A percentile compares a stretch with the other conserved stretches of the same genome.
Conservation (phyloP, 805 yeast species). For the Blastobotrys mokoenaii region DNA sequence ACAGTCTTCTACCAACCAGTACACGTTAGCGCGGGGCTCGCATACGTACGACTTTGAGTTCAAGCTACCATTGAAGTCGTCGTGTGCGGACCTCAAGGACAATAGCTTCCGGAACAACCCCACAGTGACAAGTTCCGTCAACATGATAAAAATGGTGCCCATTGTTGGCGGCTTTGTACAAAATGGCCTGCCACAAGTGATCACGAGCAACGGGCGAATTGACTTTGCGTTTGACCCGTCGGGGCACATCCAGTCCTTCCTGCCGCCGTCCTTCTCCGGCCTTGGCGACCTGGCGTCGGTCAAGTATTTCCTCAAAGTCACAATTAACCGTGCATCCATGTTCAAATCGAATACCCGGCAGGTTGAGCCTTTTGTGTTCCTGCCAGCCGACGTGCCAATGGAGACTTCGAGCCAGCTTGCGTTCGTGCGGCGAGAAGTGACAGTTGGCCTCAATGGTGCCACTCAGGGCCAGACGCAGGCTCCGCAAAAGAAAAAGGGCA, state of each 20-base stretch:
- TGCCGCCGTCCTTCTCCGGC: constrained; percentile 30
- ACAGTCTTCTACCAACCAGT: constrained; percentile 16
- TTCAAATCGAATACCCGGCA: constrained; percentile 41
- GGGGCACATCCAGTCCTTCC: constrained; percentile 15
- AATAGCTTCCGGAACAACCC: neutral
- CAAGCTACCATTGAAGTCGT: constrained; percentile 25
- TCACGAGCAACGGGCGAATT: constrained; percentile 8
- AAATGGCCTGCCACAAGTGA: neutral
- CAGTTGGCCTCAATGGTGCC: constrained; percentile 10
- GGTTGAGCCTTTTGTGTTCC: constrained; percentile 42
- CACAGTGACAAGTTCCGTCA: neutral
- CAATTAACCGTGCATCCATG: constrained; percentile 46
- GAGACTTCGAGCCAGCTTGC: constrained; percentile 24
- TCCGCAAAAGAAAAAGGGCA: constrained; percentile 10
- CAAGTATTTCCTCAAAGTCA: constrained; percentile 51
- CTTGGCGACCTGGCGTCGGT: constrained; percentile 24
- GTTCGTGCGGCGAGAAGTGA: constrained; percentile 33
- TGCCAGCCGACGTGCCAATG: constrained; percentile 33
- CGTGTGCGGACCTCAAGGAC: constrained; percentile 7
- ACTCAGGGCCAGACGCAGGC: constrained; percentile 3
- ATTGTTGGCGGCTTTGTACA: neutral
- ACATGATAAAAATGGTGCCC: neutral
- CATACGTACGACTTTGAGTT: constrained; percentile 30
- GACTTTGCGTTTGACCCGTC: constrained; percentile 12
- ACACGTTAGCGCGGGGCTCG: constrained; percentile 28